phyloP scores from a whole-genome alignment of 1,284 basidiomycete genomes.

The Earliella scabrosa region DNA sequence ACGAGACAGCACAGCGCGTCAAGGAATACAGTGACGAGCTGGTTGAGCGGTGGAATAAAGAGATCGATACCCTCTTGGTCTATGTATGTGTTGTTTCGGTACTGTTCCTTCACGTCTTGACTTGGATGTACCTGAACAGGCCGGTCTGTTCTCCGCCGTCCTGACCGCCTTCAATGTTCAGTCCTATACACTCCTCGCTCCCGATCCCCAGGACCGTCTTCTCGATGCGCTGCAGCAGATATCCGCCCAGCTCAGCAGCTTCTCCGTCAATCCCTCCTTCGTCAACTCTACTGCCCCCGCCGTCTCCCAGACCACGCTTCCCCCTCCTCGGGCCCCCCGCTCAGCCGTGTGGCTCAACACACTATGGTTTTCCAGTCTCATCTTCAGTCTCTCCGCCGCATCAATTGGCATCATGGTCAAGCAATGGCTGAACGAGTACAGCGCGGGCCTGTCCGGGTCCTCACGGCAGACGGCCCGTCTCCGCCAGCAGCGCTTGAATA shows the following conservation, averaged over 20 bases:
- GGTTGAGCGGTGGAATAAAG: slow-evolving; percentile 1
- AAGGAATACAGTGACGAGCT: background rate
- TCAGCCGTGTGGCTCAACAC: slow-evolving; percentile 14
- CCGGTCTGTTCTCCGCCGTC: slow-evolving; percentile 8
- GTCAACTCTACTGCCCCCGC: slow-evolving; percentile 9
- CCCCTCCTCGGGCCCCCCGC: background rate
- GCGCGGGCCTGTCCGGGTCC: background rate
- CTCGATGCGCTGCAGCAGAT: slow-evolving; percentile 4
- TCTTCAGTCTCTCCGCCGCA: slow-evolving; percentile 20
- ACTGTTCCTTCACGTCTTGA: background rate
- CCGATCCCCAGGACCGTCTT: background rate
- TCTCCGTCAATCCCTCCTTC: slow-evolving; percentile 2
- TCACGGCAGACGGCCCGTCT: slow-evolving; percentile 4
- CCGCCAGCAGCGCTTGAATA: slow-evolving; percentile 32
- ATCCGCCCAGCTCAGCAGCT: slow-evolving; percentile 17
- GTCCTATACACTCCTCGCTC: slow-evolving; percentile 3
- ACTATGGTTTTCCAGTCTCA: slow-evolving; percentile 19
- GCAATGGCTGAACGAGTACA: slow-evolving; percentile 15
- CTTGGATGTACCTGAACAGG: background rate
- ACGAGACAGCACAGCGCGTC: background rate
- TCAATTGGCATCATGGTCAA: slow-evolving; percentile 19
- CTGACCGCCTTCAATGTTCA: slow-evolving; percentile 8
- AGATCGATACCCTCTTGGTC: slow-evolving; percentile 8
- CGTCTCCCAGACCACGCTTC: background rate
- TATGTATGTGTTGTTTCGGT: background rate